phyloP scores from a whole-genome alignment of 331 rosid species.

The Quercus lobata region DNA sequence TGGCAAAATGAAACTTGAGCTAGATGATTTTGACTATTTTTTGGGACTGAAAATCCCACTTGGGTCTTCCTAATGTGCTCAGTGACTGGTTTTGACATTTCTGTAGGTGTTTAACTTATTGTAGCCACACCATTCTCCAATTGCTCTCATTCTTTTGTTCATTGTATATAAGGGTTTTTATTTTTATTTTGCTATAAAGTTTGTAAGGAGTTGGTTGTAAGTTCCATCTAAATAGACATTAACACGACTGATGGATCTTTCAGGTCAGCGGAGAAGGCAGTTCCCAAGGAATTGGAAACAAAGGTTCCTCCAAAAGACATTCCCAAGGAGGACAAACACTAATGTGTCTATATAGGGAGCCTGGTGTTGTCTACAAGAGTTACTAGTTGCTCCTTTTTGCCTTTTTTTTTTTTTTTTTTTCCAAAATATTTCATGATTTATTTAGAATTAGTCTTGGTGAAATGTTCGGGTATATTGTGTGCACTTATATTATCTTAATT shows the following conservation, averaged over 20 bases:
- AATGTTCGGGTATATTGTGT: not conserved
- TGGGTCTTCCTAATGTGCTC: not conserved
- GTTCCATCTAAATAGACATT: too few species aligned
- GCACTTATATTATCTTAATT: not conserved
- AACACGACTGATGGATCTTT: not conserved
- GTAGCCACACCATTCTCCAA: not conserved
- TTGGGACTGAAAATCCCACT: too few species aligned
- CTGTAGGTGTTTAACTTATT: not conserved
- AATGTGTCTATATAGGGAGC: conserved; percentile 9
- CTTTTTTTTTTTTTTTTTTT: not conserved
- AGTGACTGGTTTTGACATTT: not conserved
- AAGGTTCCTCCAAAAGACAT: conserved; percentile 56
- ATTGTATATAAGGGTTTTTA: too few species aligned
- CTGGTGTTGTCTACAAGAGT: not conserved
- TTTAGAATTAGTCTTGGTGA: not conserved
- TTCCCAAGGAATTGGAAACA: conserved; percentile 58
- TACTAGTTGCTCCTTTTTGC: not conserved
- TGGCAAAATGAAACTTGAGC: not conserved
- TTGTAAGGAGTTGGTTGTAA: too few species aligned
- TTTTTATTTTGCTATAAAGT: too few species aligned
- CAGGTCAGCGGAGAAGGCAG: conserved; percentile 61
- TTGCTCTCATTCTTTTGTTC: not conserved
- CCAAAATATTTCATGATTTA: not conserved
- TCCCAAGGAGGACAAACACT: conserved; percentile 69
- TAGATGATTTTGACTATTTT: too few species aligned